Conservation (phyloP, 257 asterid genomes). For the Anisodus acutangulus region DNA sequence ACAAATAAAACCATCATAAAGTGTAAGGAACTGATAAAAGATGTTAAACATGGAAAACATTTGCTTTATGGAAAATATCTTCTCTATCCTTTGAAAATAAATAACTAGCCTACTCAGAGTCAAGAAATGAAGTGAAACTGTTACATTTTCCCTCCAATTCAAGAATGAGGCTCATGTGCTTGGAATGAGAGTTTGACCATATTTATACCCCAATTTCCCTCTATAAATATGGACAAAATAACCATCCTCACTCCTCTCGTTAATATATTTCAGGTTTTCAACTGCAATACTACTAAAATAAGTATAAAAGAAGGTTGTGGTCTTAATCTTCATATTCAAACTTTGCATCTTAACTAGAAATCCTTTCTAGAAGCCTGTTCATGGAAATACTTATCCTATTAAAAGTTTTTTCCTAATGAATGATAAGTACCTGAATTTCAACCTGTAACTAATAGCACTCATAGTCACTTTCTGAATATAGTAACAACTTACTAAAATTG, state of each 20-base stretch:
- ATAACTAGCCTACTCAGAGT: not conserved
- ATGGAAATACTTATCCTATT: not conserved
- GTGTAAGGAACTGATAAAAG: conserved; percentile 18
- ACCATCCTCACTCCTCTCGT: not conserved
- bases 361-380: not conserved
- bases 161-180: not conserved
- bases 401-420: not conserved
- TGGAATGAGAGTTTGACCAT: not conserved
- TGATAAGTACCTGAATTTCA: not conserved
- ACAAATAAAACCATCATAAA: conserved; percentile 27
- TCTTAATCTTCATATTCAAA: not conserved
- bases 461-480: conserved; percentile 5
- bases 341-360: not conserved
- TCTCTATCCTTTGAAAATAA: not conserved
- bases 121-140: conserved; percentile 8
- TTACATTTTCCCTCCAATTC: not conserved
- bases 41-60: not conserved
- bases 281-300: not conserved
- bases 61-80: not conserved
- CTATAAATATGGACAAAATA: not conserved
- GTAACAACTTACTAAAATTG: not conserved
- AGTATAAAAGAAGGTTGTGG: not conserved
- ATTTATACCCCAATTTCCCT: not conserved
- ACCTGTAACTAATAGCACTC: conserved; percentile 15
- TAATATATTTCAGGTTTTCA: not conserved